Evolutionary conservation across 805 yeast genomes (phyloP).

Genomic region (Nakazawaea anatomiae): DNA sequence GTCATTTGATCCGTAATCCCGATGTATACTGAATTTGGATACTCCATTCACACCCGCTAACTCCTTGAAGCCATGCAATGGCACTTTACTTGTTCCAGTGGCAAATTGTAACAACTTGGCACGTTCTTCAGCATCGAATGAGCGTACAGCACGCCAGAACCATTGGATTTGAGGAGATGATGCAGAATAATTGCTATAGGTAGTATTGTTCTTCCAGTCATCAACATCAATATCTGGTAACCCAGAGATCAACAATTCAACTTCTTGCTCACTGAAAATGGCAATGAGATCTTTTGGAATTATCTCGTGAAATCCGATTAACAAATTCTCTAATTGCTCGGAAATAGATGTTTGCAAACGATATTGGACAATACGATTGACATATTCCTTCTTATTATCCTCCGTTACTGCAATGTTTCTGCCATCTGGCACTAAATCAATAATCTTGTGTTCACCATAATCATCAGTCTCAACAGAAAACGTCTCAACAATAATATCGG

Average conservation of each 20-base stretch:
- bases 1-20: slow-evolving; percentile 80
- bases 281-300: slow-evolving; percentile 79
- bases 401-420: slow-evolving; percentile 82
- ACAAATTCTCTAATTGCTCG: slow-evolving; percentile 81
- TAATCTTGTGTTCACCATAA: slow-evolving; percentile 80
- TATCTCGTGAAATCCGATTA: slow-evolving; percentile 84
- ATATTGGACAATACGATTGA: slow-evolving; percentile 78
- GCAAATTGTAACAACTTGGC: slow-evolving; percentile 93
- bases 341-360: slow-evolving; percentile 75
- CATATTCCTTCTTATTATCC: slow-evolving; percentile 86
- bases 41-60: slow-evolving; percentile 83
- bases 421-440: slow-evolving; percentile 83
- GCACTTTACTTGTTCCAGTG: slow-evolving; percentile 96
- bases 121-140: slow-evolving; percentile 89
- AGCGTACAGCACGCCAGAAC: slow-evolving; percentile 97
- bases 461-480: slow-evolving; percentile 92
- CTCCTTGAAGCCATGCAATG: slow-evolving; percentile 88
- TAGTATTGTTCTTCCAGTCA: slow-evolving; percentile 90
- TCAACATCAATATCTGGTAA: slow-evolving; percentile 93
- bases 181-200: slow-evolving; percentile 74
- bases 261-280: slow-evolving; percentile 91
- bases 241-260: slow-evolving; percentile 89
- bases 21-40: slow-evolving; percentile 81
- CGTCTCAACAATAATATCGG: slow-evolving; percentile 91
- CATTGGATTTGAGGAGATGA: slow-evolving; percentile 86